Evolutionary conservation across 495 filamentous ascomycete genomes (phyloP).

Genomic region (Penicillium silybi): DNA sequence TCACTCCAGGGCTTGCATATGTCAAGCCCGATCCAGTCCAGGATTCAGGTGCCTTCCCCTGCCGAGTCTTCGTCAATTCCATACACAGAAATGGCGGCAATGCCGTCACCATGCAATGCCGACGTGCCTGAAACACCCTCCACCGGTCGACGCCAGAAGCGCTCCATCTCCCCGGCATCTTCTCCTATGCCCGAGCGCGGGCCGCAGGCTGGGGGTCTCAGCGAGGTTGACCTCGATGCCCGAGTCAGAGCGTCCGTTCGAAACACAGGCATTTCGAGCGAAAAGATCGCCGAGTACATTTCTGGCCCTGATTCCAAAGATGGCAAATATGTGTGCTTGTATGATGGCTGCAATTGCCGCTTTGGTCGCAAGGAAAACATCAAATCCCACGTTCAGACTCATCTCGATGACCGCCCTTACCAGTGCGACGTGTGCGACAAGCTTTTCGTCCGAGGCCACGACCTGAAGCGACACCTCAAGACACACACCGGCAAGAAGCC

Average conservation of each 20-base stretch:
- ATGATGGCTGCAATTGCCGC: slow-evolving; percentile 71
- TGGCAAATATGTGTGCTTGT: slow-evolving; percentile 81
- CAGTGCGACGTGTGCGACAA: slow-evolving; percentile 85
- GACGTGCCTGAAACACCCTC: slow-evolving; percentile 28
- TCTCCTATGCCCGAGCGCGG: slow-evolving; percentile 32
- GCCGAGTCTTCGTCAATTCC: slow-evolving; percentile 43
- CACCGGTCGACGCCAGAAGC: slow-evolving; percentile 10
- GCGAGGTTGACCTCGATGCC: slow-evolving; percentile 46
- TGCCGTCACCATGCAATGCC: slow-evolving; percentile 36
- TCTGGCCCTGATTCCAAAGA: slow-evolving; percentile 69
- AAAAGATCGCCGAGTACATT: slow-evolving; percentile 85
- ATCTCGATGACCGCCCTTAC: slow-evolving; percentile 92
- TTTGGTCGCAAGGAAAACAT: slow-evolving; percentile 97
- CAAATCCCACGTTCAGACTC: slow-evolving; percentile 95
- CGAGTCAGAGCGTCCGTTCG: slow-evolving; percentile 50
- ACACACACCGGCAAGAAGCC: slow-evolving; percentile 94
- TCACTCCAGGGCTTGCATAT: slow-evolving; percentile 42
- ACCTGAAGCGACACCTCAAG: slow-evolving; percentile 93
- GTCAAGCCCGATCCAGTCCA: slow-evolving; percentile 31
- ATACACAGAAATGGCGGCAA: slow-evolving; percentile 44
- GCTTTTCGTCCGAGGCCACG: slow-evolving; percentile 93
- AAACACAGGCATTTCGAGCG: slow-evolving; percentile 75
- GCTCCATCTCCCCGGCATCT: slow-evolving; percentile 10
- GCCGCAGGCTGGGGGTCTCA: slow-evolving; percentile 36
- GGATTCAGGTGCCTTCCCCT: slow-evolving; percentile 47